These are phyloP conservation scores for Alloteropsis angusta DNA, from an alignment of 202 grass and related monocot genomes.

Conservation along the genomic window DNA sequence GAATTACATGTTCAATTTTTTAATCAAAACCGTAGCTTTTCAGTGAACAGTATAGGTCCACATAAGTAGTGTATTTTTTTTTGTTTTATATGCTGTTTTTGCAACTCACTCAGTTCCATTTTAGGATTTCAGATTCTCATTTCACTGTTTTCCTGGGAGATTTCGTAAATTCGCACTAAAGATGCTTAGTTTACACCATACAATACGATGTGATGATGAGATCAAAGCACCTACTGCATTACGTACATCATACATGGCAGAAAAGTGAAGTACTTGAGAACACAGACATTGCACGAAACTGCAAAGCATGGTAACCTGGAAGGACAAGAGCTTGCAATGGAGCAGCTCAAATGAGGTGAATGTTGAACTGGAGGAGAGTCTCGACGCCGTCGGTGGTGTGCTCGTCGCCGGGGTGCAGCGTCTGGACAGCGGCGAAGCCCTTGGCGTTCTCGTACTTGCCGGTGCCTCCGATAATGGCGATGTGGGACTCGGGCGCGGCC, in stretches of 20 bases:
- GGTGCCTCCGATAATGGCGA: slow-evolving; percentile 59
- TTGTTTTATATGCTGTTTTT: not conserved
- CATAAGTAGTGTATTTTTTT: slow-evolving; percentile 1
- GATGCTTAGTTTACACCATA: not conserved
- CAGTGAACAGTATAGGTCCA: not conserved
- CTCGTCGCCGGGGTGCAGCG: slow-evolving; percentile 34
- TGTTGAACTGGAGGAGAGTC: slow-evolving; percentile 55
- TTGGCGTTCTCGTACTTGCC: slow-evolving; percentile 69
- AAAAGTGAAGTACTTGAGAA: not conserved
- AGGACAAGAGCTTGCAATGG: not conserved
- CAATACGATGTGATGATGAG: not conserved
- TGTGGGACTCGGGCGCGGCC: slow-evolving; percentile 42
- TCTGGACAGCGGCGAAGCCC: slow-evolving; percentile 57
- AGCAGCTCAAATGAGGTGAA: slow-evolving; percentile 44
- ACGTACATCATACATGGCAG: not conserved
- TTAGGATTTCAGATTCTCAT: not conserved
- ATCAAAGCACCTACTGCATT: not conserved
- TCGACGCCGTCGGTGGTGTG: slow-evolving; percentile 51
- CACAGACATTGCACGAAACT: not conserved
- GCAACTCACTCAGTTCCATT: not conserved
- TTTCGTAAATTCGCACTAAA: not conserved
- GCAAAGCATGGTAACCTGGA: slow-evolving; percentile 18
- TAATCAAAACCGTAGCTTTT: slow-evolving; percentile 12
- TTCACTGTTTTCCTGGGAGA: not conserved
- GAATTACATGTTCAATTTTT: slow-evolving; percentile 10